Conservation (phyloP, 2,329 filamentous ascomycete species). For the Sodiomyces alkalinus region DNA sequence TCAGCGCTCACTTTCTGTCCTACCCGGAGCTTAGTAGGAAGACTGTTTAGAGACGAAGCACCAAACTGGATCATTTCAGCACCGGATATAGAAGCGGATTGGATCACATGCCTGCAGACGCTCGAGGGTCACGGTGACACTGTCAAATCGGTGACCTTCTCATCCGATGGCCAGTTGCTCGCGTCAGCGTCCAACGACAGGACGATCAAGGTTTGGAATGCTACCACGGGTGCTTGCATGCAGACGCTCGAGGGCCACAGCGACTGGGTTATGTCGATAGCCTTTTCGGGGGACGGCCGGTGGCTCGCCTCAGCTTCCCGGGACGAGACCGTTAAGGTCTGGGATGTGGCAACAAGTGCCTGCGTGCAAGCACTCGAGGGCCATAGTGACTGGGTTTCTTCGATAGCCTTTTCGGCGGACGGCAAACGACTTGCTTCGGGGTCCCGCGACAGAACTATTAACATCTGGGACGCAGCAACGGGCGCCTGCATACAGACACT, state of each 20-base stretch:
- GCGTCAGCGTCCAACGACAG: conserved; percentile 6
- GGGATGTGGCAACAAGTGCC: conserved; percentile 4
- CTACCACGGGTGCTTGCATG: conserved; percentile 1
- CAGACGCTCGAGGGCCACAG: conserved; percentile 9
- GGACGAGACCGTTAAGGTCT: conserved; percentile 7
- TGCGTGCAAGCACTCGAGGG: not conserved
- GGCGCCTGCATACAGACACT: not conserved
- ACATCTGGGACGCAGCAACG: conserved; percentile 3
- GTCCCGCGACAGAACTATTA: conserved; percentile 1
- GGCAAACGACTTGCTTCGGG: conserved; percentile 1
- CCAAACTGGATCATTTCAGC: conserved; percentile 7
- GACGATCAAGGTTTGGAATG: conserved; percentile 8
- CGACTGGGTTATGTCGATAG: conserved; percentile 3
- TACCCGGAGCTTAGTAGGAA: conserved; percentile 8
- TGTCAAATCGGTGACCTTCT: conserved; percentile 8
- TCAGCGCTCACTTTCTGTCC: conserved; percentile 18
- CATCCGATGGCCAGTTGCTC: conserved; percentile 7
- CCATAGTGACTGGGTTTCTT: not conserved
- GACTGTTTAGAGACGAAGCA: conserved; percentile 6
- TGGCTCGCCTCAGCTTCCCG: conserved; percentile 6
- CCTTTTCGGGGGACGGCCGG: conserved; percentile 8
- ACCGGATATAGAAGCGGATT: conserved; percentile 3
- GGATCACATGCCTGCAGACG: conserved; percentile 7
- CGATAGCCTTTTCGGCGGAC: conserved; percentile 3
- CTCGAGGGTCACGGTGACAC: conserved; percentile 7